phyloP scores from a whole-genome alignment of 1,284 basidiomycete genomes.

The Marasmius oreades region DNA sequence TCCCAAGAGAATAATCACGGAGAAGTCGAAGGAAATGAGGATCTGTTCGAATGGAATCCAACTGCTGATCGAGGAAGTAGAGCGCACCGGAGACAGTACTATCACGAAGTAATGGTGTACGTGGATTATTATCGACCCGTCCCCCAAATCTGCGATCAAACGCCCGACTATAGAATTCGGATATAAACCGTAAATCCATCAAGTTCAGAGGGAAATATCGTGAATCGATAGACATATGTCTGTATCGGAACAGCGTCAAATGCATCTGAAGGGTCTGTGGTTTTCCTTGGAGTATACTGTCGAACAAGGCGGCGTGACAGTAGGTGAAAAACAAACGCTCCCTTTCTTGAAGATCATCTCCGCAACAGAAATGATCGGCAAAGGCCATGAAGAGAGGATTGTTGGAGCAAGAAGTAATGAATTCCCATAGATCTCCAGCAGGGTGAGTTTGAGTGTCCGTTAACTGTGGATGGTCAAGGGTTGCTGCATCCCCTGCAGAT shows the following conservation, averaged over 20 bases:
- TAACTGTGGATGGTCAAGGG: conserved; percentile 77
- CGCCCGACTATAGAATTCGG: conserved; percentile 71
- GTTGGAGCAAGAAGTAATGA: conserved; percentile 83
- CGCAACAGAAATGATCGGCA: conserved; percentile 70
- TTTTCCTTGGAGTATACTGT: conserved; percentile 89
- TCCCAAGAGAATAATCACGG: conserved; percentile 50
- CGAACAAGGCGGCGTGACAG: conserved; percentile 77
- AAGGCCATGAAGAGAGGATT: conserved; percentile 73
- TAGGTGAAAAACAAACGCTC: conserved; percentile 69
- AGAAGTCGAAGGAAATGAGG: conserved; percentile 45
- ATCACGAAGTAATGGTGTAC: conserved; percentile 65
- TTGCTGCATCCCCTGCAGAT: conserved; percentile 71
- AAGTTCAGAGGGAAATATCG: conserved; percentile 62
- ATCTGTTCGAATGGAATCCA: conserved; percentile 42
- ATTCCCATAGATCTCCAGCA: conserved; percentile 72
- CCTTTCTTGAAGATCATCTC: conserved; percentile 48
- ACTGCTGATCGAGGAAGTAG: conserved; percentile 53
- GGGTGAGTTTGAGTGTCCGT: conserved; percentile 63
- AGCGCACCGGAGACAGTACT: conserved; percentile 62
- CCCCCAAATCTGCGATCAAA: conserved; percentile 72
- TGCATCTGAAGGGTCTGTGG: conserved; percentile 73
- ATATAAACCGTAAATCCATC: conserved; percentile 67
- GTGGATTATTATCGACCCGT: conserved; percentile 53
- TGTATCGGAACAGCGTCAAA: conserved; percentile 65
- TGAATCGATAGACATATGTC: conserved; percentile 51